A percentile compares a stretch with the other conserved stretches of the same genome.
Evolutionary conservation across 2,329 filamentous ascomycete species (phyloP).

Genomic region (Cladosporium halotolerans): DNA sequence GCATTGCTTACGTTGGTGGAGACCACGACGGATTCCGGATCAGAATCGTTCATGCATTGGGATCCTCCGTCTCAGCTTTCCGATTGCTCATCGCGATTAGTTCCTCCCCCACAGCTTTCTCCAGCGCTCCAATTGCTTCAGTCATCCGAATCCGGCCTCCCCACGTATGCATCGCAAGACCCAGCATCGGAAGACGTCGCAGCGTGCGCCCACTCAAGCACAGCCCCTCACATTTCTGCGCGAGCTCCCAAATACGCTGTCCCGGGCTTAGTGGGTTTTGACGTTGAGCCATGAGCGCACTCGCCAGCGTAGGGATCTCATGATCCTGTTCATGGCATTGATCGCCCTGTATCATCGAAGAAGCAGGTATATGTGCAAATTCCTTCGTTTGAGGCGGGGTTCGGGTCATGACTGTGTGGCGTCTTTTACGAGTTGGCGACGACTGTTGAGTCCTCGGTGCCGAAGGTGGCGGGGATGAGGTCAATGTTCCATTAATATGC

Average conservation of each 20-base stretch:
- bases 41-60: no score
- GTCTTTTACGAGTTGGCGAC: not conserved
- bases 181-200: slow-evolving; percentile 36
- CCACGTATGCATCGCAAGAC: slow-evolving; percentile 36
- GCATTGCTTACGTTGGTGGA: no score
- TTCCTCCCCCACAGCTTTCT: slow-evolving; percentile 32
- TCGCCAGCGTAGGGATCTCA: slow-evolving; percentile 25
- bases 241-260: slow-evolving; percentile 27
- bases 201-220: slow-evolving; percentile 37
- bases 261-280: slow-evolving; percentile 22
- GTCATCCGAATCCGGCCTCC: slow-evolving; percentile 30
- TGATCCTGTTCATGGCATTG: not conserved
- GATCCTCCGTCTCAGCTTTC: not conserved
- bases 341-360: not conserved
- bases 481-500: not conserved
- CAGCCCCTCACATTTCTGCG: slow-evolving; percentile 29
- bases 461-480: not conserved
- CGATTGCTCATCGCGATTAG: not conserved
- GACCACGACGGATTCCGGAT: no score
- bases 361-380: not conserved
- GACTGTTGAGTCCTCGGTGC: not conserved
- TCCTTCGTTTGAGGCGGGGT: not conserved
- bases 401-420: not conserved
- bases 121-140: slow-evolving; percentile 35
- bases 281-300: slow-evolving; percentile 23